A percentile compares a stretch with the other conserved stretches of the same genome.
Conservation (phyloP, 2,329 filamentous ascomycete species). For the Ceratocystis variospora region DNA sequence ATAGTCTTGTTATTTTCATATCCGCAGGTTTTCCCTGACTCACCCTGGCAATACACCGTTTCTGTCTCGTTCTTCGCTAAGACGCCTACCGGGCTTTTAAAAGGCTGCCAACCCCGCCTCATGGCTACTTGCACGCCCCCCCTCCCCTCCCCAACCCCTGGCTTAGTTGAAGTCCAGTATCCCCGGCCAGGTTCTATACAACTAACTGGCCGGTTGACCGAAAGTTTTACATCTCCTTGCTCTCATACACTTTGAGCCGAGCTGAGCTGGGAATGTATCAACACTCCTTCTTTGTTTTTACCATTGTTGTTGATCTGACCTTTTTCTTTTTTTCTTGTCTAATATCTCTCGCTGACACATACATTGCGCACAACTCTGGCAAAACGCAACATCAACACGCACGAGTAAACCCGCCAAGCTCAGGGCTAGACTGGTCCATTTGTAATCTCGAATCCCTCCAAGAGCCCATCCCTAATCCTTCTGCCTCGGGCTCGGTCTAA, state of each 20-base stretch:
- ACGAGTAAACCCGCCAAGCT: not conserved
- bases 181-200: not conserved
- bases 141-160: not conserved
- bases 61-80: no score
- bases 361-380: not conserved
- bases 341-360: no score
- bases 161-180: not conserved
- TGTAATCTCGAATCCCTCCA: not conserved
- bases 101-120: no score
- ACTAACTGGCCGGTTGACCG: not conserved
- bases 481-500: not conserved
- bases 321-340: no score
- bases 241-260: no score
- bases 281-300: no score
- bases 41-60: no score
- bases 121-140: not conserved
- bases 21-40: no score
- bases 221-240: not conserved
- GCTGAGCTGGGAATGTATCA: no score
- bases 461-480: not conserved
- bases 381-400: not conserved
- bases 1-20: no score
- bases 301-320: no score
- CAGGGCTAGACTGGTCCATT: not conserved
- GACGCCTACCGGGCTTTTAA: no score